Conservation (phyloP, 202 grass and related monocot genomes). For the Elaeis oleifera region DNA sequence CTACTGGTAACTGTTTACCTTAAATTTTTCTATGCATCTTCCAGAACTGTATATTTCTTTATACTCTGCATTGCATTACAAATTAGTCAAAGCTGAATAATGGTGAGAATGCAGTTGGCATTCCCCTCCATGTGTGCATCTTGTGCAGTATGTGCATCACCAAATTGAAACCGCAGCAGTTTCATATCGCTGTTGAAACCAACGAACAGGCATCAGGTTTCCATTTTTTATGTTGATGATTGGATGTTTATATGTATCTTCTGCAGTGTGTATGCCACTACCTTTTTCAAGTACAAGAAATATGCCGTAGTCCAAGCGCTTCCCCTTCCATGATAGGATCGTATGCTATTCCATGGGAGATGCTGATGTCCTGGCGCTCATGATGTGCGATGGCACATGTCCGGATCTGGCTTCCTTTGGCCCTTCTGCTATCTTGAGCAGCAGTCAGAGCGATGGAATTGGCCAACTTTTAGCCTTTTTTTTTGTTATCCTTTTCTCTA, state of each 20-base stretch:
- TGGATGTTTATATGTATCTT: neutral
- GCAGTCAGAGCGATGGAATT: conserved; percentile 25
- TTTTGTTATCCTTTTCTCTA: neutral
- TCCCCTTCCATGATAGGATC: conserved; percentile 27
- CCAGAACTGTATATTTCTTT: too few relatives aligned
- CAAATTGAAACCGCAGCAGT: neutral
- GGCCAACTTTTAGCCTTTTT: conserved; percentile 12
- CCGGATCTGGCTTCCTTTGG: conserved; percentile 30
- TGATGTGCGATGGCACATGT: conserved; percentile 59
- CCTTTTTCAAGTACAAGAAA: neutral
- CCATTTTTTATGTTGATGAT: too few relatives aligned
- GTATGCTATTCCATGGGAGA: conserved; percentile 42
- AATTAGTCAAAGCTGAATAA: too few relatives aligned
- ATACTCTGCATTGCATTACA: too few relatives aligned
- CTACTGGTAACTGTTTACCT: too few relatives aligned
- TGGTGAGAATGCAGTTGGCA: too few relatives aligned
- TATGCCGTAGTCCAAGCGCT: conserved; percentile 23
- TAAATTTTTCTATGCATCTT: too few relatives aligned
- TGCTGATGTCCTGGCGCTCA: conserved; percentile 54
- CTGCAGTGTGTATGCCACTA: neutral
- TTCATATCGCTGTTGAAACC: neutral
- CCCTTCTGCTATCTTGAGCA: conserved; percentile 22
- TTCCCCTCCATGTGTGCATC: too few relatives aligned
- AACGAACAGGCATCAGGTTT: too few relatives aligned
- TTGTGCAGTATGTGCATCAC: too few relatives aligned